Conservation (phyloP, 768 basidiomycete species). For the Antrodiella citrinella region DNA sequence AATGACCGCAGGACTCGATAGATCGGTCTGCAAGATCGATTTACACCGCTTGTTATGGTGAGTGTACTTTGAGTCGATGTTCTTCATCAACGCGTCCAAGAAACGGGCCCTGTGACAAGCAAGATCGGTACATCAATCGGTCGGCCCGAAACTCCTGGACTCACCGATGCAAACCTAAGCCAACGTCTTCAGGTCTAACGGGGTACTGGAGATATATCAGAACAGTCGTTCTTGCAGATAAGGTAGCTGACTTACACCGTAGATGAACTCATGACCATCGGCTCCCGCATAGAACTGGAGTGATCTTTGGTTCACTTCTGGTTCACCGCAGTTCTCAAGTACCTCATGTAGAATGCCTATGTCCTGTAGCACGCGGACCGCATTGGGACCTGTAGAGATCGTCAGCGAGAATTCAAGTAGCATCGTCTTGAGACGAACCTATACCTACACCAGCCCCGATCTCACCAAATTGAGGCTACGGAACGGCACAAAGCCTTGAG, state of each 20-base stretch:
- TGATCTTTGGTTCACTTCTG: background rate
- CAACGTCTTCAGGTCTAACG: slow-evolving; percentile 19
- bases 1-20: slow-evolving; percentile 23
- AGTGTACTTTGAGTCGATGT: slow-evolving; percentile 32
- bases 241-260: background rate
- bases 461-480: slow-evolving; percentile 6
- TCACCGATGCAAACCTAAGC: slow-evolving; percentile 40
- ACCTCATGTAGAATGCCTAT: slow-evolving; percentile 6
- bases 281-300: slow-evolving; percentile 5
- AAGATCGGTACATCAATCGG: background rate
- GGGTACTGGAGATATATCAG: background rate
- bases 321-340: background rate
- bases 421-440: no score
- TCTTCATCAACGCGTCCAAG: slow-evolving; percentile 32
- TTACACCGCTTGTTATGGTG: slow-evolving; percentile 46
- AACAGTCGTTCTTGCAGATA: background rate
- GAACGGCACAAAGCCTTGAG: no score
- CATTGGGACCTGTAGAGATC: slow-evolving; percentile 2
- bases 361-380: slow-evolving; percentile 1
- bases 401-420: background rate
- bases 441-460: slow-evolving; percentile 9
- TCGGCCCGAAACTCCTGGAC: slow-evolving; percentile 3
- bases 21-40: slow-evolving; percentile 6
- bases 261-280: slow-evolving; percentile 2
- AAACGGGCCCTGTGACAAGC: slow-evolving; percentile 40